phyloP scores from a whole-genome alignment of 1,139 yeast genomes.

The Petasospora rhodanensis region DNA sequence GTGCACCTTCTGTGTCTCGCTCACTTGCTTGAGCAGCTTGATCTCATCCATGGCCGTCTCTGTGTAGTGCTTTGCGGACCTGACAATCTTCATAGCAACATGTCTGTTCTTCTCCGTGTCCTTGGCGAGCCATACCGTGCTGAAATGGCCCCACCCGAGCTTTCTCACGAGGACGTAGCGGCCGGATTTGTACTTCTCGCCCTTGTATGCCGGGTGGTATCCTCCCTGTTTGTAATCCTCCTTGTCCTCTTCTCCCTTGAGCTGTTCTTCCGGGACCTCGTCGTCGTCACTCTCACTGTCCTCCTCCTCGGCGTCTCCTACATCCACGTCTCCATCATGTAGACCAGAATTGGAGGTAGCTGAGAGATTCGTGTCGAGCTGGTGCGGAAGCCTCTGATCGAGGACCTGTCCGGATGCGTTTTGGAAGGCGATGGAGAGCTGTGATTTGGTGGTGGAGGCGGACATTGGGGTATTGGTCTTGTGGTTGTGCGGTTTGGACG shows the following conservation, averaged over 20 bases:
- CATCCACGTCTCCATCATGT: too few species aligned
- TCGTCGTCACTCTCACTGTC: conserved; percentile 16
- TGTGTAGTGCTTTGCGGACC: conserved; percentile 65
- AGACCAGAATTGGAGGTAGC: too few species aligned
- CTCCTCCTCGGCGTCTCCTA: background rate
- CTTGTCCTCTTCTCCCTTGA: conserved; percentile 57
- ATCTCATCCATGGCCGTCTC: conserved; percentile 80
- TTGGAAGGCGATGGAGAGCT: conserved; percentile 8
- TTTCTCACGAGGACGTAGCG: conserved; percentile 61
- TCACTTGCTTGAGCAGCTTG: conserved; percentile 46
- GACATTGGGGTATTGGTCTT: too few species aligned
- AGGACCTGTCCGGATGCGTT: conserved; percentile 2
- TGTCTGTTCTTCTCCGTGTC: conserved; percentile 49
- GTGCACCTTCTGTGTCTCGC: conserved; percentile 32
- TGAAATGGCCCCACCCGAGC: conserved; percentile 80
- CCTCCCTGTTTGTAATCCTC: conserved; percentile 73
- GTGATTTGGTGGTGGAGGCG: conserved; percentile 1
- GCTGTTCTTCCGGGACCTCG: conserved; percentile 33
- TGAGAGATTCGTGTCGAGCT: background rate
- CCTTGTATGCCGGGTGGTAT: conserved; percentile 72
- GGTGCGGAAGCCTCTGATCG: background rate
- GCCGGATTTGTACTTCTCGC: conserved; percentile 58
- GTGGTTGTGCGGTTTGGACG: conserved; percentile 1
- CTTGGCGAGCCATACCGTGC: conserved; percentile 74
- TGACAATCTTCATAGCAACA: conserved; percentile 74